Percentiles rank a stretch among this genome's conserved stretches.
Evolutionary conservation across 768 basidiomycete genomes (phyloP).

Genomic region (Chalciporus sphaerocephalus): DNA sequence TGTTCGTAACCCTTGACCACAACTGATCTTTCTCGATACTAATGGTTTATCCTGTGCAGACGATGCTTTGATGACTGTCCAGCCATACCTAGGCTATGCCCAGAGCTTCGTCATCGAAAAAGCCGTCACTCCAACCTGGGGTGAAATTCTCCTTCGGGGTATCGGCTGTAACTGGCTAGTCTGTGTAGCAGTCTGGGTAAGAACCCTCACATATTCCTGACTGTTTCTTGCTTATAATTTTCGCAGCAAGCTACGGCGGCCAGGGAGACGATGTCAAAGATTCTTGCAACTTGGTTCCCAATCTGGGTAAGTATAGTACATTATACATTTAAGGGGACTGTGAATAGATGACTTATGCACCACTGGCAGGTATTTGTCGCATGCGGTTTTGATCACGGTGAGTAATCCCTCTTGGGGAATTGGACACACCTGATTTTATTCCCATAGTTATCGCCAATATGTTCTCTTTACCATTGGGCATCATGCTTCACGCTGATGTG

Average conservation of each 20-base stretch:
- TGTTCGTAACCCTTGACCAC: no score
- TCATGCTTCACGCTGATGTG: conserved; percentile 66
- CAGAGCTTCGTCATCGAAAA: conserved; percentile 53
- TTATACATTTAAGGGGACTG: background rate
- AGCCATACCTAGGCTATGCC: conserved; percentile 56
- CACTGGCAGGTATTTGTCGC: conserved; percentile 72
- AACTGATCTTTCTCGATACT: background rate
- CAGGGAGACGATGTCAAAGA: conserved; percentile 65
- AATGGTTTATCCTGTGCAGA: conserved; percentile 33
- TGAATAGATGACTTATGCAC: background rate
- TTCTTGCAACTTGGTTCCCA: conserved; percentile 66
- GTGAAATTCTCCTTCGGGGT: conserved; percentile 68
- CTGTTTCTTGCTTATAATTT: conserved; percentile 2
- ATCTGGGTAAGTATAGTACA: conserved; percentile 53
- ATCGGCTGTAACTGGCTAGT: conserved; percentile 80
- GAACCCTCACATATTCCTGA: conserved; percentile 18
- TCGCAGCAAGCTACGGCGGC: conserved; percentile 65
- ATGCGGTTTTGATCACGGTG: conserved; percentile 68
- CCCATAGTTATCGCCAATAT: conserved; percentile 64
- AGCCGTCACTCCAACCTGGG: conserved; percentile 61
- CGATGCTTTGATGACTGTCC: conserved; percentile 52
- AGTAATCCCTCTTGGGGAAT: conserved; percentile 7
- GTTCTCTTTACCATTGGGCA: conserved; percentile 67
- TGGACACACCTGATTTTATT: background rate
- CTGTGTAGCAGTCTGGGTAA: conserved; percentile 67